Conservation (phyloP, 495 filamentous ascomycete genomes). For the Cryomyces minteri region DNA sequence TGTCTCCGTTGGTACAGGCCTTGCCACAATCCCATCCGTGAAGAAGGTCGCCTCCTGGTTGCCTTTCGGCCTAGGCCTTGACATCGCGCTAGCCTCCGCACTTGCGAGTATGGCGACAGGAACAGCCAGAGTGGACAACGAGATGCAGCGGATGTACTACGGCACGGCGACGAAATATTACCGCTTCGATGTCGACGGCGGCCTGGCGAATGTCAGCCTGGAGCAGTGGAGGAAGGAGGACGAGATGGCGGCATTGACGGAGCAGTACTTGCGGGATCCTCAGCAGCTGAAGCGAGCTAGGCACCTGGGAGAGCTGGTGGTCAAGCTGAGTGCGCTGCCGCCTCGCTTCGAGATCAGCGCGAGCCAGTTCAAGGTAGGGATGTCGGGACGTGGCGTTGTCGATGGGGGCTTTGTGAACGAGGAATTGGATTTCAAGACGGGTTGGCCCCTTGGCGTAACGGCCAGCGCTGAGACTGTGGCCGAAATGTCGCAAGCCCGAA, state of each 20-base stretch:
- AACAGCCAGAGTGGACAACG: conserved; percentile 14
- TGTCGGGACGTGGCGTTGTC: conserved; percentile 7
- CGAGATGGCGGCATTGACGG: conserved; percentile 15
- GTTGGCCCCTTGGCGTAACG: conserved; percentile 9
- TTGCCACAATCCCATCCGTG: conserved; percentile 16
- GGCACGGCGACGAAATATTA: conserved; percentile 10
- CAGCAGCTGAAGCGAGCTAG: conserved; percentile 8
- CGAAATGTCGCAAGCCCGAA: conserved; percentile 7
- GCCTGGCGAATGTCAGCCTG: conserved; percentile 12
- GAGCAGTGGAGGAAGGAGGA: conserved; percentile 18
- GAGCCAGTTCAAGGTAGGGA: conserved; percentile 9
- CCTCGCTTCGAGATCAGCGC: conserved; percentile 11
- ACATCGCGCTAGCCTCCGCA: conserved; percentile 13
- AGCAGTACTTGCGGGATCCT: conserved; percentile 16
- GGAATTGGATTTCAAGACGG: conserved; percentile 16
- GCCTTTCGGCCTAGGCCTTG: conserved; percentile 13
- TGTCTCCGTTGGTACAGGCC: conserved; percentile 15
- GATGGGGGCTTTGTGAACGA: conserved; percentile 7
- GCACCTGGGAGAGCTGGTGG: conserved; percentile 10
- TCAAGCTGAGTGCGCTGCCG: conserved; percentile 9
- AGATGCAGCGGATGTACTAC: conserved; percentile 18
- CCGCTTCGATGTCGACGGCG: conserved; percentile 16
- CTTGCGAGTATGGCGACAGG: conserved; percentile 15
- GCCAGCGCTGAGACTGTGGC: conserved; percentile 3
- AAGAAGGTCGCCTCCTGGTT: conserved; percentile 14